Evolutionary conservation across 257 asterid species (phyloP).

Genomic region (Buddleja alternifolia): DNA sequence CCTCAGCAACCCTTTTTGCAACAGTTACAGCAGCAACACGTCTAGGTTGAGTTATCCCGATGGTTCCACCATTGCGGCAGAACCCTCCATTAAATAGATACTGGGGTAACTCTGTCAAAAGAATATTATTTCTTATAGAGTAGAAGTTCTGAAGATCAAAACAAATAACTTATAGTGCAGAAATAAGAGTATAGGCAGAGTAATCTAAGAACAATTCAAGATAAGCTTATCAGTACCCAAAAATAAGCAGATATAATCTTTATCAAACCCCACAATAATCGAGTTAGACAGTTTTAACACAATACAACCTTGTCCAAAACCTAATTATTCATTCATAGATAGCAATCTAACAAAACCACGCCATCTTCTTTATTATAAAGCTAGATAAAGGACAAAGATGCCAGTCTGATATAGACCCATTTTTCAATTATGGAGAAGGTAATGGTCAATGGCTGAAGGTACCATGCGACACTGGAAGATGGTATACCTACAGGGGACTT

Average conservation of each 20-base stretch:
- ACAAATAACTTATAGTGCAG: slow-evolving; percentile 4
- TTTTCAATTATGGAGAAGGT: neutral
- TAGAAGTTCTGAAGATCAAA: slow-evolving; percentile 18
- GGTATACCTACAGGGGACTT: neutral
- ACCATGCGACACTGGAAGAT: neutral
- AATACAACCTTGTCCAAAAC: slow-evolving; percentile 1
- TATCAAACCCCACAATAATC: slow-evolving; percentile 4
- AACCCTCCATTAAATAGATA: slow-evolving; percentile 81
- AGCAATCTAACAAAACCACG: neutral
- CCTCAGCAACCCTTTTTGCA: slow-evolving; percentile 96
- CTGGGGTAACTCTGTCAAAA: slow-evolving; percentile 84
- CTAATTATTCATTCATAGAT: neutral
- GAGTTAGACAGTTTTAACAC: slow-evolving; percentile 14
- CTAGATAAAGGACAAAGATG: slow-evolving; percentile 5
- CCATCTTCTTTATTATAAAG: neutral
- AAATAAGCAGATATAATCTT: neutral
- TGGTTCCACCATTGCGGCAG: slow-evolving; percentile 75
- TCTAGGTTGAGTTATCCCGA: slow-evolving; percentile 96
- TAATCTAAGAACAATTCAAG: neutral
- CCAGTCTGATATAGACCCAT: slow-evolving; percentile 4
- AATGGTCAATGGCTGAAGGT: neutral
- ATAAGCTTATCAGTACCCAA: neutral
- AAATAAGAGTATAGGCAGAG: slow-evolving; percentile 4
- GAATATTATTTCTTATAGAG: slow-evolving; percentile 22
- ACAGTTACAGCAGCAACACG: slow-evolving; percentile 98